A percentile compares a stretch with the other conserved stretches of the same genome.
Evolutionary conservation across 2,329 filamentous ascomycete species (phyloP).

Genomic region (Fonsecaea pedrosoi): DNA sequence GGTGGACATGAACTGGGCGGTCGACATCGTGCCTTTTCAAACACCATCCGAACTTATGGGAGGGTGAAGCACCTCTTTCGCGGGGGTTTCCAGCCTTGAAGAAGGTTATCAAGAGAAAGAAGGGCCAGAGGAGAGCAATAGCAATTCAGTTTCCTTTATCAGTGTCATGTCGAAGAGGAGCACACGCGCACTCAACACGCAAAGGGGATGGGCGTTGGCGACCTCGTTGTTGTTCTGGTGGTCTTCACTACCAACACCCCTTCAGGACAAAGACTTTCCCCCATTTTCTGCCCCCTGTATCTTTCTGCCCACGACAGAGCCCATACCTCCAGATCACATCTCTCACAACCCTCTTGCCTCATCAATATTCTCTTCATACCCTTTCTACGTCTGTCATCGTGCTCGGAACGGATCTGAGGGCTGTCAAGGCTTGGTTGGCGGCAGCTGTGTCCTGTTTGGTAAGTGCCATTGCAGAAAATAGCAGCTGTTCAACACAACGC

Average conservation of each 20-base stretch:
- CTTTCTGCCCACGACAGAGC: not conserved
- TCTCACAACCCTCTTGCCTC: slow-evolving; percentile 10
- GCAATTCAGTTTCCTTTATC: not conserved
- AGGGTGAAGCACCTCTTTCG: not conserved
- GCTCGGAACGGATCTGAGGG: not conserved
- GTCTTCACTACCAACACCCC: slow-evolving; percentile 1
- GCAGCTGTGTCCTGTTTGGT: not conserved
- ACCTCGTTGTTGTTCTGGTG: not conserved
- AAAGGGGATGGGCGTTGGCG: not conserved
- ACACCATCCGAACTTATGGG: not conserved
- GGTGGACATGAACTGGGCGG: not conserved
- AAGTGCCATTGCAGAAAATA: slow-evolving; percentile 1
- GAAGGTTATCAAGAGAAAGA: not conserved
- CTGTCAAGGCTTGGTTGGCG: not conserved
- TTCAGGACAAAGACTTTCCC: not conserved
- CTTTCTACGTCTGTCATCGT: not conserved
- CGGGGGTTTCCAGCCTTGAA: not conserved
- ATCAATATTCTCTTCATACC: not conserved
- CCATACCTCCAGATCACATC: slow-evolving; percentile 6
- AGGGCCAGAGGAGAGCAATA: not conserved
- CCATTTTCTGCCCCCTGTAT: slow-evolving; percentile 7
- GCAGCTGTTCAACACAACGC: not conserved
- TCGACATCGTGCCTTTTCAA: not conserved
- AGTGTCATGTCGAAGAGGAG: not conserved
- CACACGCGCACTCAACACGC: not conserved